phyloP scores from a whole-genome alignment of 169 alveolate genomes.

The Eimeria necatrix region DNA sequence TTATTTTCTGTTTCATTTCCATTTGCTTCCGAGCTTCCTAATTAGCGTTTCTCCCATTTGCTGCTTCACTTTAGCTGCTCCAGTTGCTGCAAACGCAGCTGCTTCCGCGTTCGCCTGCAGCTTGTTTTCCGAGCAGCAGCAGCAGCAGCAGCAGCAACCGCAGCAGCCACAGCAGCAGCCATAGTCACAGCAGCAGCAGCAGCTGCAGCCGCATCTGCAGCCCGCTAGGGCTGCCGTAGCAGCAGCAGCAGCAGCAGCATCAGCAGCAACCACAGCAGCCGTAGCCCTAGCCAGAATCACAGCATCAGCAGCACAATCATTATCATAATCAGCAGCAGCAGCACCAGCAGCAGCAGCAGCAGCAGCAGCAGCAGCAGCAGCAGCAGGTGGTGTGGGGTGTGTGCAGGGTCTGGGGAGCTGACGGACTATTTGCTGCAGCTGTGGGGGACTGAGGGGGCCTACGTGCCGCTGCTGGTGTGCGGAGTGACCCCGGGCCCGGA shows the following conservation, averaged over 20 bases:
- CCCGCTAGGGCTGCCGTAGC: too few species aligned
- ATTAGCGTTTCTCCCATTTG: too few species aligned
- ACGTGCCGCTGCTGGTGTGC: conserved; percentile 25
- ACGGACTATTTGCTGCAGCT: conserved; percentile 37
- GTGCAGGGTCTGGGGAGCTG: conserved; percentile 45
- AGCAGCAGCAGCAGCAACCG: conserved; percentile 28
- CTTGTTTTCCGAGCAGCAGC: neutral
- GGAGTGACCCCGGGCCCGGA: too few species aligned
- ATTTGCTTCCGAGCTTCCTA: too few species aligned
- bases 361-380: conserved; percentile 22
- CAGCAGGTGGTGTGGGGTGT: neutral
- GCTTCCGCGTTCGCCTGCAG: neutral
- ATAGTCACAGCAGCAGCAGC: neutral
- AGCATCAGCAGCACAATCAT: neutral
- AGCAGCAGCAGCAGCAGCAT: neutral
- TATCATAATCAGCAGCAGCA: neutral
- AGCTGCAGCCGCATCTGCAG: neutral
- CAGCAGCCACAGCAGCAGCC: neutral
- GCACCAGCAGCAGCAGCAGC: conserved; percentile 15
- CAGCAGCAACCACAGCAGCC: neutral
- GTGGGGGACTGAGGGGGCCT: neutral
- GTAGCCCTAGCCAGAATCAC: neutral
- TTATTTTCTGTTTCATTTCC: too few species aligned
- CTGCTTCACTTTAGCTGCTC: too few species aligned
- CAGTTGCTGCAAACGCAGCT: too few species aligned